Percentiles rank a stretch among this genome's conserved stretches.
phyloP scores from a whole-genome alignment of 2,329 filamentous ascomycete genomes.

The Nemania diffusa region DNA sequence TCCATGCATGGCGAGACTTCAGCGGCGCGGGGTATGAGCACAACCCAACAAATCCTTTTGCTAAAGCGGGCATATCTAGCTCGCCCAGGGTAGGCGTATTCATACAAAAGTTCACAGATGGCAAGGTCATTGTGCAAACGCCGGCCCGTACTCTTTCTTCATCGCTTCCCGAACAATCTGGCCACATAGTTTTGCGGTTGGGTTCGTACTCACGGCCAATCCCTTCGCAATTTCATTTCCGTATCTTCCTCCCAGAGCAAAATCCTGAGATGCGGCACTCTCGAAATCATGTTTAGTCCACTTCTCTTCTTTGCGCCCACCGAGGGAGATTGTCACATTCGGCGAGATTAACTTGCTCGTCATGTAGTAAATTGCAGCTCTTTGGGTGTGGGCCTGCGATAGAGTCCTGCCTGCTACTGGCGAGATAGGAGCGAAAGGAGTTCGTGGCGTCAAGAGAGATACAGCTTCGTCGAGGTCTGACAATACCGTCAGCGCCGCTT shows the following conservation, averaged over 20 bases:
- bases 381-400: slow-evolving; percentile 76
- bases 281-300: slow-evolving; percentile 69
- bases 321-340: slow-evolving; percentile 52
- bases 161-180: slow-evolving; percentile 76
- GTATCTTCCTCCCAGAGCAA: slow-evolving; percentile 71
- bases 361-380: slow-evolving; percentile 71
- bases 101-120: neutral
- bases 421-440: slow-evolving; percentile 65
- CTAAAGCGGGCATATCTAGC: neutral
- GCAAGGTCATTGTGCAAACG: slow-evolving; percentile 52
- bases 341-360: slow-evolving; percentile 62
- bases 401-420: slow-evolving; percentile 72
- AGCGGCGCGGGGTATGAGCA: neutral
- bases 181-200: slow-evolving; percentile 75
- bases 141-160: slow-evolving; percentile 73
- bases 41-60: neutral
- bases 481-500: slow-evolving; percentile 56
- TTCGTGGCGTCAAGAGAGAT: slow-evolving; percentile 64
- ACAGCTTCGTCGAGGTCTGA: slow-evolving; percentile 69
- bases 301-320: slow-evolving; percentile 55
- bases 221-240: slow-evolving; percentile 73
- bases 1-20: neutral
- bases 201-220: slow-evolving; percentile 72
- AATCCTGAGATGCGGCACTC: slow-evolving; percentile 69
- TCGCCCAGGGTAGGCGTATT: neutral